phyloP scores from a whole-genome alignment of 2,329 filamentous ascomycete species.

The Drechslerella stenobrocha region DNA sequence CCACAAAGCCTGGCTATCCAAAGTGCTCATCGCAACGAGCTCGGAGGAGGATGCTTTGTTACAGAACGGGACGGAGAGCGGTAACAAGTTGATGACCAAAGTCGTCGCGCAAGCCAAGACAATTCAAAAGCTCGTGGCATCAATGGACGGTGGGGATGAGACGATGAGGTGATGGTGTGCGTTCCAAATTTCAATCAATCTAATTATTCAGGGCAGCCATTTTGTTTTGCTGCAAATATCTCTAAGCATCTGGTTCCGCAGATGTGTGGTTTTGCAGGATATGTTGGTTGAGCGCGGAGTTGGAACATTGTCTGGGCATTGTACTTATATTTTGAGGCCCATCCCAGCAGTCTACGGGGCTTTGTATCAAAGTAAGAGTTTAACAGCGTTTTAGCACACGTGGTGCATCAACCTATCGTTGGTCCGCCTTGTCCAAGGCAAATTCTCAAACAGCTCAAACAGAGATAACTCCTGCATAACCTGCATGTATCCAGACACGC shows the following conservation, averaged over 20 bases:
- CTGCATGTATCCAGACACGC: no score
- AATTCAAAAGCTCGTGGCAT: constrained; percentile 63
- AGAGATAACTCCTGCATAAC: no score
- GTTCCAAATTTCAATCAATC: neutral
- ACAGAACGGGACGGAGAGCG: constrained; percentile 65
- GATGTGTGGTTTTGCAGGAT: neutral
- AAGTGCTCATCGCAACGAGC: constrained; percentile 50
- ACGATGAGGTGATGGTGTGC: neutral
- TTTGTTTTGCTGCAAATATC: neutral
- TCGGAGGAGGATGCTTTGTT: constrained; percentile 50
- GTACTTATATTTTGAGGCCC: no score
- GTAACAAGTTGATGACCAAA: constrained; percentile 74
- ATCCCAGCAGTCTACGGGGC: no score
- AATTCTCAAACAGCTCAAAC: no score
- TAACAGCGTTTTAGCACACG: no score
- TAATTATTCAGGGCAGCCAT: neutral
- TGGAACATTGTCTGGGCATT: neutral
- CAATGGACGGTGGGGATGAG: constrained; percentile 54
- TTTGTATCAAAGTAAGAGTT: no score
- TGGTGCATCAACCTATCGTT: no score
- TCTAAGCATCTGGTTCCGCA: neutral
- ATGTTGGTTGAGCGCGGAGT: neutral
- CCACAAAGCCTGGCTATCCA: constrained; percentile 52
- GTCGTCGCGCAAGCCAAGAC: constrained; percentile 70
- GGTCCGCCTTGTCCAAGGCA: no score